Evolutionary conservation across 305 asterid genomes (phyloP), one percentile per base, ranked within the genome.

Genomic region (Rubia peregrina): DNA sequence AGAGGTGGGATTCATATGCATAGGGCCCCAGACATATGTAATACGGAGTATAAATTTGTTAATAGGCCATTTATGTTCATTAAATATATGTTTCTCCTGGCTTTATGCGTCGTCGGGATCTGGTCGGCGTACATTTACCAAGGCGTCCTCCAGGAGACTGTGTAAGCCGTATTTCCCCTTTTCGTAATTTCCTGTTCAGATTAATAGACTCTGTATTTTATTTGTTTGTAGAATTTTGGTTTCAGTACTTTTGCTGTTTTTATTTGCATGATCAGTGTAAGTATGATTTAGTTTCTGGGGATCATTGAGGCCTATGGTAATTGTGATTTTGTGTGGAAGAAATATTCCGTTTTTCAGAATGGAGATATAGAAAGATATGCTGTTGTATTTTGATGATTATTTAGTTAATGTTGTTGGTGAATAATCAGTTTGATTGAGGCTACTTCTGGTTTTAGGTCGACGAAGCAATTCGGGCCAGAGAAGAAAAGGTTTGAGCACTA

Each of bases 81-180:
- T 24, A 24, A 24, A 24, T 24, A 24, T 24, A 24, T 90, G 13
- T 76, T 91, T 68, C 81, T 91, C 71, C 83, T 95, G 26, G 80
- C 90, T 7, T 85, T 90, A 42, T 94, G 99, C 73, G 96, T 94
- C 66, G 86, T 89, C 68, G 98, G 99, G 53, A 94, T 94, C 82
- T 91, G 99, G 99, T 73, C 96, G 44, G 99, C 99, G 38, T 94
- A 91, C 76, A 94, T 94, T 40, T 94, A 88, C 69, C 99, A 94
- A 80, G 99, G 98, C 77, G 81, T 91, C 75, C 97, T 94, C 43
- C 98, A 94, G 71, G 99, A 94, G 89, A 84, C 95, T 9, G 81
- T 91, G 99, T 91, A 82, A 73, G 79, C 71, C 59, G 61, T 63
- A 9, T 46, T 17, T 9, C 17, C 12, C 7, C 6, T 16, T 16